Evolutionary conservation across 495 filamentous ascomycete species (phyloP).

Genomic region (Rusavskia elegans): DNA sequence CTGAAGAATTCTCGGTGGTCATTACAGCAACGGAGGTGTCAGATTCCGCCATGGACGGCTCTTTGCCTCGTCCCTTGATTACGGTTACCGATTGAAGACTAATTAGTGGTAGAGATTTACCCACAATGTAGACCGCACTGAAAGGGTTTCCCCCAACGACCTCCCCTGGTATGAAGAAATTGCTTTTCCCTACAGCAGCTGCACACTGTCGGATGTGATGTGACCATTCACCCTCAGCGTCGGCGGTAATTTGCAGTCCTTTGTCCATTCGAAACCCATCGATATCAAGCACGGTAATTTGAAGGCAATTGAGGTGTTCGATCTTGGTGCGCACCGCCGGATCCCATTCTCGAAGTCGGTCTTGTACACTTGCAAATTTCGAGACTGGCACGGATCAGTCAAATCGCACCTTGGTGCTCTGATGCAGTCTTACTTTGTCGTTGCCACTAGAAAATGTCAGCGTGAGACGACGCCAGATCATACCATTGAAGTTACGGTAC

Average conservation of each 20-base stretch:
- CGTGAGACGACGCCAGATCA: too few relatives aligned
- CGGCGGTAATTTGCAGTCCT: conserved; percentile 29
- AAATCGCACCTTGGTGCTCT: background rate
- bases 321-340: conserved; percentile 22
- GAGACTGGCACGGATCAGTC: conserved; percentile 23
- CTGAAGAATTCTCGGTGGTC: conserved; percentile 13
- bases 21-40: conserved; percentile 15
- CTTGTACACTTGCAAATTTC: conserved; percentile 26
- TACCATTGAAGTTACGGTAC: background rate
- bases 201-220: conserved; percentile 26
- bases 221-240: conserved; percentile 28
- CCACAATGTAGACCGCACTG: conserved; percentile 29
- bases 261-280: conserved; percentile 35
- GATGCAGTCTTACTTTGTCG: background rate
- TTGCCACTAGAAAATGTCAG: conserved; percentile 4
- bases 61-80: conserved; percentile 23
- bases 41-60: conserved; percentile 15
- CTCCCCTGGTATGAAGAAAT: conserved; percentile 33
- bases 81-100: conserved; percentile 28
- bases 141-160: conserved; percentile 24
- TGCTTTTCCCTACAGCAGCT: conserved; percentile 23
- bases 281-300: conserved; percentile 29
- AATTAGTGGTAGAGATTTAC: conserved; percentile 42
- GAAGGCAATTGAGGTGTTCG: conserved; percentile 22
- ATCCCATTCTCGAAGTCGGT: conserved; percentile 25